phyloP scores from a whole-genome alignment of 495 filamentous ascomycete species.

The Aspergillus diversus region DNA sequence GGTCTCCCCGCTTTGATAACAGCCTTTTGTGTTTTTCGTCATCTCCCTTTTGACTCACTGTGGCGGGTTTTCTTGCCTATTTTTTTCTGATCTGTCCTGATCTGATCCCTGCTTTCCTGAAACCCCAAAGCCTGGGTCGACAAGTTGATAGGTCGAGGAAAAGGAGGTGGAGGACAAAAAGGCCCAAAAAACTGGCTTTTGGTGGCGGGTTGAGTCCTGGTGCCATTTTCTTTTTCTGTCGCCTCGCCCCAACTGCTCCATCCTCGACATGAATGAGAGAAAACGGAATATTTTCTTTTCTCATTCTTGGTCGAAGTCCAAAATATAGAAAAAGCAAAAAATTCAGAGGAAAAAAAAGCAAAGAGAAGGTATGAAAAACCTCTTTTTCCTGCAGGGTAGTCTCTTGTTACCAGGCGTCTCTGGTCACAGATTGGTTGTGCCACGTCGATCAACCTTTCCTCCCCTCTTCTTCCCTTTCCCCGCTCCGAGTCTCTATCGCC shows the following conservation, averaged over 20 bases:
- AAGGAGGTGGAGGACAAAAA: not conserved
- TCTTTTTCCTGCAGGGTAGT: not conserved
- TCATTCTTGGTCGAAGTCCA: no score
- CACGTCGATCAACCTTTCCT: conserved; percentile 17
- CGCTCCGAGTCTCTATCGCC: conserved; percentile 10
- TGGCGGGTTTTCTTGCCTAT: not conserved
- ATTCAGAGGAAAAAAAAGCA: not conserved
- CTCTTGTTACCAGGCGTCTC: not conserved
- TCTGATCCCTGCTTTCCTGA: conserved; percentile 6
- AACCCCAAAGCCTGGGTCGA: not conserved
- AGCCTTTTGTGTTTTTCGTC: not conserved
- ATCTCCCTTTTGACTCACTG: conserved; percentile 3
- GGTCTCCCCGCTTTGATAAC: conserved; percentile 11
- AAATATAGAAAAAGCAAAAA: no score
- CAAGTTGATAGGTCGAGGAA: not conserved
- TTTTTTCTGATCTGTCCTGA: conserved; percentile 1
- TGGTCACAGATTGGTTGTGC: conserved; percentile 8
- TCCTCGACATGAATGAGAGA: not conserved
- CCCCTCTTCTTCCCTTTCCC: conserved; percentile 9
- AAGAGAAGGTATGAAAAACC: not conserved
- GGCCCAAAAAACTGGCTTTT: conserved; percentile 5
- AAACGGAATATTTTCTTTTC: not conserved
- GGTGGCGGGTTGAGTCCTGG: conserved; percentile 5
- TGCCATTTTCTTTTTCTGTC: not conserved
- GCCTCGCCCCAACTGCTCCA: not conserved